Conservation (phyloP, 2,329 filamentous ascomycete genomes). For the Microsporum canis region DNA sequence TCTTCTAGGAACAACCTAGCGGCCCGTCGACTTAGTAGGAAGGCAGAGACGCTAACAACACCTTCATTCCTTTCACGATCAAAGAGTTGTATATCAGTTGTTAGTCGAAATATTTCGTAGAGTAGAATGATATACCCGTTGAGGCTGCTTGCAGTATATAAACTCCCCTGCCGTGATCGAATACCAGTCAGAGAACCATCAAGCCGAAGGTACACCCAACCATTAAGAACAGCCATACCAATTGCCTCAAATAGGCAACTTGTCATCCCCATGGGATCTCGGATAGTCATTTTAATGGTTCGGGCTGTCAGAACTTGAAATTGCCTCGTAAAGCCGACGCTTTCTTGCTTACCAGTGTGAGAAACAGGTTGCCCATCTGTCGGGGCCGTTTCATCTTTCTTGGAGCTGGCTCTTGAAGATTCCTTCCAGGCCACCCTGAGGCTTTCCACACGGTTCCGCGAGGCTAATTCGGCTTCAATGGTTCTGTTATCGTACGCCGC, state of each 20-base stretch:
- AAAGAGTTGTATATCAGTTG: conserved; percentile 62
- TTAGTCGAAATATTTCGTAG: conserved; percentile 65
- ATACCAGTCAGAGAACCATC: conserved; percentile 58
- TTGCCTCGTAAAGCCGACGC: conserved; percentile 52
- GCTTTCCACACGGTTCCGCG: conserved; percentile 47
- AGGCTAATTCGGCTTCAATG: conserved; percentile 52
- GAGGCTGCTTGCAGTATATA: conserved; percentile 60
- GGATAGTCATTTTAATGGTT: conserved; percentile 58
- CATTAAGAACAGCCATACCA: conserved; percentile 58
- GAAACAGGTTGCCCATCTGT: neutral
- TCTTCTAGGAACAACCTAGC: conserved; percentile 61
- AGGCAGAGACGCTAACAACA: conserved; percentile 58
- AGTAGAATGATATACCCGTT: conserved; percentile 67
- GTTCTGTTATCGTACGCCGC: conserved; percentile 63
- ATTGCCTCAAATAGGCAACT: conserved; percentile 59
- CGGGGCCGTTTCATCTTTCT: conserved; percentile 4
- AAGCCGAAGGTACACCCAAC: conserved; percentile 60
- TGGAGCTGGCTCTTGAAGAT: neutral
- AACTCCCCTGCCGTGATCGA: conserved; percentile 57
- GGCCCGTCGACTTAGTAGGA: conserved; percentile 57
- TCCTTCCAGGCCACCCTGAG: conserved; percentile 51
- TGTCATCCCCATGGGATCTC: conserved; percentile 66
- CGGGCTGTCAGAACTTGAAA: conserved; percentile 55
- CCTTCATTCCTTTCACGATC: conserved; percentile 65
- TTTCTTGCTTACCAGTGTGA: conserved; percentile 22